phyloP scores from a whole-genome alignment of 1,139 yeast species.

The Protomyces pachydermus region DNA sequence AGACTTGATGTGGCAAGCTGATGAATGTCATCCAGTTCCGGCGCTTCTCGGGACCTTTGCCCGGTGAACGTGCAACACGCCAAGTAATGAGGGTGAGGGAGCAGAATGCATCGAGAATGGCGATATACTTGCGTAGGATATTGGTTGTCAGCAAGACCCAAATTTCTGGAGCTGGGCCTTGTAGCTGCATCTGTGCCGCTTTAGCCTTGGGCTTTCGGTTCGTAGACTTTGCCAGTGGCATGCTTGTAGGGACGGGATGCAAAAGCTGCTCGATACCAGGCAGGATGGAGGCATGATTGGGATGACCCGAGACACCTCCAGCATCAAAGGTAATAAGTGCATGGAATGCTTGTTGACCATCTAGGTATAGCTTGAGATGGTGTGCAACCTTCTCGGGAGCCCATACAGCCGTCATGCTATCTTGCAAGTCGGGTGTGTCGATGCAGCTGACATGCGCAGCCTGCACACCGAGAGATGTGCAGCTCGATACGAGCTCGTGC shows the following conservation, averaged over 20 bases:
- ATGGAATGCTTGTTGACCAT: slow-evolving; percentile 1
- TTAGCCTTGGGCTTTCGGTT: not conserved
- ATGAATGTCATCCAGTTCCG: slow-evolving; percentile 38
- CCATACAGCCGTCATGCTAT: slow-evolving; percentile 75
- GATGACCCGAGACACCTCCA: slow-evolving; percentile 75
- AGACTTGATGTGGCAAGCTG: slow-evolving; percentile 55
- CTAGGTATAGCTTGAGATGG: slow-evolving; percentile 2
- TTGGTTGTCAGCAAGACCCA: slow-evolving; percentile 42
- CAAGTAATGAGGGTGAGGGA: slow-evolving; percentile 32
- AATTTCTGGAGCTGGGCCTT: slow-evolving; percentile 1
- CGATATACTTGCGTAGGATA: slow-evolving; percentile 40
- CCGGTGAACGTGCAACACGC: slow-evolving; percentile 13
- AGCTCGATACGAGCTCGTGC: slow-evolving; percentile 56
- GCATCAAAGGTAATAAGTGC: slow-evolving; percentile 71
- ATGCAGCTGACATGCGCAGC: slow-evolving; percentile 47
- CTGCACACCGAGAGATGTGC: slow-evolving; percentile 54
- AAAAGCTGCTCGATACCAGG: slow-evolving; percentile 27
- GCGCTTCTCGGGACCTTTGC: slow-evolving; percentile 12
- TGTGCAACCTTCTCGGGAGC: slow-evolving; percentile 43
- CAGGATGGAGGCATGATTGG: slow-evolving; percentile 63
- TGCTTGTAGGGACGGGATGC: slow-evolving; percentile 30
- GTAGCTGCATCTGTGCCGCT: not conserved
- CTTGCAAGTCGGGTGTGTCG: slow-evolving; percentile 52
- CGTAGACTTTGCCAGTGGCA: not conserved
- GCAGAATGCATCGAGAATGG: slow-evolving; percentile 37